phyloP scores from a whole-genome alignment of 805 yeast species.

The Cyberlindnera bimundalis region DNA sequence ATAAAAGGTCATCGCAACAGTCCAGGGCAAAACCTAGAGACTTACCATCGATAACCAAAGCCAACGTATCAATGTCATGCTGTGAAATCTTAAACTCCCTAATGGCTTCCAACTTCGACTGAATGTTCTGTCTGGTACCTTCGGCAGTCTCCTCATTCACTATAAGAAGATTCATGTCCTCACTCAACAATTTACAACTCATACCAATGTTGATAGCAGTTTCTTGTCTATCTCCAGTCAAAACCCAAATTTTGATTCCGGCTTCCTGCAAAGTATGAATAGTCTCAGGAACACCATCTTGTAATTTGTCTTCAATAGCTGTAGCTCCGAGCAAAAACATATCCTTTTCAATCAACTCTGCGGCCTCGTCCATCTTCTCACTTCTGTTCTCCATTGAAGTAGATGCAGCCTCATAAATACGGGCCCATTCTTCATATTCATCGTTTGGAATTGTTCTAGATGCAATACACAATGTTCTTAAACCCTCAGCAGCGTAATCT shows the following conservation, averaged over 20 bases:
- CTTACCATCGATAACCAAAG: constrained; percentile 91
- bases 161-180: constrained; percentile 90
- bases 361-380: constrained; percentile 78
- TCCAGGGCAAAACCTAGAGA: constrained; percentile 86
- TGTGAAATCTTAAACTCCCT: constrained; percentile 58
- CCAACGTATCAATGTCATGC: constrained; percentile 74
- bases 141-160: constrained; percentile 82
- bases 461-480: constrained; percentile 92
- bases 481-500: constrained; percentile 94
- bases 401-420: constrained; percentile 70
- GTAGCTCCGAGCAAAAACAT: constrained; percentile 90
- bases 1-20: constrained; percentile 70
- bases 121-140: constrained; percentile 70
- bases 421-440: constrained; percentile 73
- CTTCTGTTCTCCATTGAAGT: constrained; percentile 75
- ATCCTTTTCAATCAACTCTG: constrained; percentile 81
- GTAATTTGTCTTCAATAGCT: constrained; percentile 96
- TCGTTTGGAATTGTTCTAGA: constrained; percentile 72
- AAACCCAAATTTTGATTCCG: constrained; percentile 95
- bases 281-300: constrained; percentile 98
- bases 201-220: constrained; percentile 98
- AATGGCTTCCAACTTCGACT: constrained; percentile 74
- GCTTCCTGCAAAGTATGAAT: constrained; percentile 94
- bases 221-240: constrained; percentile 98
- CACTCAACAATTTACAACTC: constrained; percentile 92